Percentiles rank a stretch among this genome's conserved stretches.
These are phyloP conservation scores for Coemansia sp. DNA, from an alignment of 192 early-diverging fungal genomes.

Conservation along the genomic window DNA sequence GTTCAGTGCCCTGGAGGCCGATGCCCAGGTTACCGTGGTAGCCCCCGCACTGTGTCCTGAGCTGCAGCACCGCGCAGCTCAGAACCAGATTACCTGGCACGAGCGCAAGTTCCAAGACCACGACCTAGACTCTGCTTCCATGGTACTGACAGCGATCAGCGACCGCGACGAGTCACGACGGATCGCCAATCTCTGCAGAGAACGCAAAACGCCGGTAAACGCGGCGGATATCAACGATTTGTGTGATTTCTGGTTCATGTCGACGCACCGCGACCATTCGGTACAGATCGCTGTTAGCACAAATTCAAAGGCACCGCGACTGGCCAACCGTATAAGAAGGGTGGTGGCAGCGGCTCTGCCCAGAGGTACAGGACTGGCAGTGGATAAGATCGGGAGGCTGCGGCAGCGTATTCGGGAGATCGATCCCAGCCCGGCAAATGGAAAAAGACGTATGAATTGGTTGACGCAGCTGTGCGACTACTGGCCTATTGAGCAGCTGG, in stretches of 20 bases:
- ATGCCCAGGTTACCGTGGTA: slow-evolving; percentile 77
- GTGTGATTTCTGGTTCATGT: slow-evolving; percentile 95
- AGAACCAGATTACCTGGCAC: slow-evolving; percentile 59
- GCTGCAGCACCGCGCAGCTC: slow-evolving; percentile 62
- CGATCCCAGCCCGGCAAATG: slow-evolving; percentile 64
- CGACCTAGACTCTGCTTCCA: slow-evolving; percentile 53
- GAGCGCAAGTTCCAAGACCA: slow-evolving; percentile 51
- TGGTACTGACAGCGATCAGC: slow-evolving; percentile 73
- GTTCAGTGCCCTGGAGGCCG: slow-evolving; percentile 78
- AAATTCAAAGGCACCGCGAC: slow-evolving; percentile 82
- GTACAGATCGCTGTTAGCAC: slow-evolving; percentile 91
- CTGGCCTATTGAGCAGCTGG: slow-evolving; percentile 80
- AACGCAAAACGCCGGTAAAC: slow-evolving; percentile 83
- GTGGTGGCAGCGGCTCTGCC: slow-evolving; percentile 65
- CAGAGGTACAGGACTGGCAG: slow-evolving; percentile 66
- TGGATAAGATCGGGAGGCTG: slow-evolving; percentile 69
- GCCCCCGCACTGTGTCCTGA: slow-evolving; percentile 69
- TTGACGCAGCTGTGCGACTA: slow-evolving; percentile 79
- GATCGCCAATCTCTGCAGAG: slow-evolving; percentile 66
- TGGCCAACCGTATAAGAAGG: slow-evolving; percentile 81
- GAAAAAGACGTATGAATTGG: slow-evolving; percentile 81
- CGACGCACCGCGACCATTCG: slow-evolving; percentile 76
- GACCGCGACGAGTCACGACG: slow-evolving; percentile 67
- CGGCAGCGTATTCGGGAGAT: slow-evolving; percentile 63
- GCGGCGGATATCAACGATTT: slow-evolving; percentile 88